Evolutionary conservation across 768 basidiomycete species (phyloP).

Genomic region (Calocera cornea): DNA sequence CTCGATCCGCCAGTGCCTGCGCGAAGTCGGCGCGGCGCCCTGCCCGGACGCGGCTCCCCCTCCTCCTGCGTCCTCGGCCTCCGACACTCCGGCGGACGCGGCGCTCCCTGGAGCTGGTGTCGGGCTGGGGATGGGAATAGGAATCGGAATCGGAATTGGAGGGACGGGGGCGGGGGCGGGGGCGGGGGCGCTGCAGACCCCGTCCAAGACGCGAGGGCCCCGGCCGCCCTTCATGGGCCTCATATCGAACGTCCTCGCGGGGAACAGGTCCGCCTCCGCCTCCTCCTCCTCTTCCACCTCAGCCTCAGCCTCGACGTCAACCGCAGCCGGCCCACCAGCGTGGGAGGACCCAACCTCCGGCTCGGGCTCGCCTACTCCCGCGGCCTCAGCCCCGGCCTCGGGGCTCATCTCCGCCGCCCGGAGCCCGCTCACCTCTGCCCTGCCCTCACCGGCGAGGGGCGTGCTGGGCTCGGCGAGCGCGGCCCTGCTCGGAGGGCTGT

Average conservation of each 20-base stretch:
- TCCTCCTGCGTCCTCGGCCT: not conserved
- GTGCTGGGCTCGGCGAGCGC: constrained; percentile 15
- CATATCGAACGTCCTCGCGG: not conserved
- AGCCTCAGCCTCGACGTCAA: not conserved
- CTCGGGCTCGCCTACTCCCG: no score
- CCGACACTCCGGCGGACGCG: no score
- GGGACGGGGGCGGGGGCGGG: no score
- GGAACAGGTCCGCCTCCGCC: not conserved
- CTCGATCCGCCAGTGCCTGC: not conserved
- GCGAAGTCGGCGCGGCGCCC: not conserved
- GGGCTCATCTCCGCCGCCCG: not conserved
- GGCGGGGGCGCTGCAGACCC: not conserved
- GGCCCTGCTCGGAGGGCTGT: constrained; percentile 12
- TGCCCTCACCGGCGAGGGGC: not conserved
- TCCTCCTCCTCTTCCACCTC: not conserved
- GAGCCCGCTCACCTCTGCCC: not conserved
- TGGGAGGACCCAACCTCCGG: no score
- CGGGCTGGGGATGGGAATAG: no score
- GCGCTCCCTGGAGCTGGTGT: not conserved
- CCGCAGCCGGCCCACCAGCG: no score
- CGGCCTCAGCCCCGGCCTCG: not conserved
- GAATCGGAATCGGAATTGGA: no score
- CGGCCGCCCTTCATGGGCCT: not conserved
- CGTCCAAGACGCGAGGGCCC: not conserved
- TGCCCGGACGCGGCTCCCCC: not conserved